Evolutionary conservation across 108 stramenopile genomes (phyloP).

Genomic region (Cyclotella cryptica): DNA sequence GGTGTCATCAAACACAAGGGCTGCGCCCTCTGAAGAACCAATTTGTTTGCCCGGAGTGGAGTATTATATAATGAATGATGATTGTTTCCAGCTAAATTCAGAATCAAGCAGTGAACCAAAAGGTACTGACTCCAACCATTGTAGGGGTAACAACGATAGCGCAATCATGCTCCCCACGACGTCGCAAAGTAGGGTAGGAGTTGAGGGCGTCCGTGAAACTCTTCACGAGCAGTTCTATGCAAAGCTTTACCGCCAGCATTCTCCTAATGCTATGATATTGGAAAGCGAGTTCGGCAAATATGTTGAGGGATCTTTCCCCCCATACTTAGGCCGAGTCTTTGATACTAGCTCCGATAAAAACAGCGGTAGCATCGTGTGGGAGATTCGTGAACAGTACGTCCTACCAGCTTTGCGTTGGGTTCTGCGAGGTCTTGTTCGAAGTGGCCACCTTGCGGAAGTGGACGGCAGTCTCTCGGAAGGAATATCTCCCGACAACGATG

Average conservation of each 20-base stretch:
- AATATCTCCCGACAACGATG: slow-evolving; percentile 59
- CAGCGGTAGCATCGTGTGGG: slow-evolving; percentile 62
- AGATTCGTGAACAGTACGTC: slow-evolving; percentile 73
- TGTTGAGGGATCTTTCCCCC: slow-evolving; percentile 76
- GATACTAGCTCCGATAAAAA: slow-evolving; percentile 8
- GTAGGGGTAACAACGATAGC: not conserved
- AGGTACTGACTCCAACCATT: not conserved
- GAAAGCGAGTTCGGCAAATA: slow-evolving; percentile 55
- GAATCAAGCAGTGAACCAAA: not conserved
- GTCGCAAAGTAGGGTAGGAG: slow-evolving; percentile 57
- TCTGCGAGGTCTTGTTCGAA: slow-evolving; percentile 77
- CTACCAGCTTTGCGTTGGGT: slow-evolving; percentile 87
- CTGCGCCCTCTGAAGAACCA: slow-evolving; percentile 25
- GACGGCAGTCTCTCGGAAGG: slow-evolving; percentile 59
- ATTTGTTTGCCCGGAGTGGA: slow-evolving; percentile 35
- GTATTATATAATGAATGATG: slow-evolving; percentile 40
- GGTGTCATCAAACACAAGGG: not conserved
- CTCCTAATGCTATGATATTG: slow-evolving; percentile 41
- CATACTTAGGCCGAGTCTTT: slow-evolving; percentile 82
- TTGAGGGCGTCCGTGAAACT: slow-evolving; percentile 67
- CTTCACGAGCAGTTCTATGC: slow-evolving; percentile 78
- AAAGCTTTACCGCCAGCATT: slow-evolving; percentile 60
- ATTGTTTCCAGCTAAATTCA: slow-evolving; percentile 4
- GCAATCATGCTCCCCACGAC: slow-evolving; percentile 15
- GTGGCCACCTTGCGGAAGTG: slow-evolving; percentile 77